These are phyloP conservation scores for Macrophomina phaseolina DNA, from an alignment of 2,329 filamentous ascomycete species.

Conservation along the genomic window DNA sequence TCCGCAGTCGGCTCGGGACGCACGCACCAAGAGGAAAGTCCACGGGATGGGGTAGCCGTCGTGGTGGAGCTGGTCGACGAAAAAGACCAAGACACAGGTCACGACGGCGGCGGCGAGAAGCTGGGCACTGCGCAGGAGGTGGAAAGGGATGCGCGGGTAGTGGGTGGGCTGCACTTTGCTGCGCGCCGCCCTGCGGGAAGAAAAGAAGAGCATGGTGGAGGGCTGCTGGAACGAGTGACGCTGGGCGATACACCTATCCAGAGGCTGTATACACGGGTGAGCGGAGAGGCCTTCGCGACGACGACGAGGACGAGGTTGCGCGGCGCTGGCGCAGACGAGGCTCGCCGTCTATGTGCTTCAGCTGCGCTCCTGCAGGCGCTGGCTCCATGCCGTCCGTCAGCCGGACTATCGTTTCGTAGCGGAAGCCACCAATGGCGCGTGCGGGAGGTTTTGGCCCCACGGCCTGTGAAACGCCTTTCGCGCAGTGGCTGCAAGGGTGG, in stretches of 20 bases:
- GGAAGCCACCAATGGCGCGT: neutral
- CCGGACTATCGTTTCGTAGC: constrained; percentile 9
- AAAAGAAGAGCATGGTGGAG: neutral
- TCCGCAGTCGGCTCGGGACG: neutral
- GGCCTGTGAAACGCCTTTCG: neutral
- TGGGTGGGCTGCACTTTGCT: constrained; percentile 42
- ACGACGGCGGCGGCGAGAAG: constrained; percentile 56
- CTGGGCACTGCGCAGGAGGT: constrained; percentile 49
- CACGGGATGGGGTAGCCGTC: constrained; percentile 61
- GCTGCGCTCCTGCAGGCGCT: neutral
- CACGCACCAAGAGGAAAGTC: constrained; percentile 63
- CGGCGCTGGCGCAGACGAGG: neutral
- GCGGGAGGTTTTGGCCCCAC: constrained; percentile 4
- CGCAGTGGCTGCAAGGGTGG: neutral
- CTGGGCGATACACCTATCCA: constrained; percentile 2
- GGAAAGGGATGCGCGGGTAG: constrained; percentile 52
- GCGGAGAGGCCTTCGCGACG: neutral
- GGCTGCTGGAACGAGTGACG: neutral
- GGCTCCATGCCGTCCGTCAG: constrained; percentile 10
- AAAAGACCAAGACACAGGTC: constrained; percentile 60
- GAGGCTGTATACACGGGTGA: constrained; percentile 2
- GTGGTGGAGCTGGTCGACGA: constrained; percentile 59
- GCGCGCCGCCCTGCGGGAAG: constrained; percentile 8
- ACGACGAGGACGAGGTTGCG: neutral
- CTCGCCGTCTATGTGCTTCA: constrained; percentile 5